Evolutionary conservation across 768 basidiomycete genomes (phyloP).

Genomic region (Calocera viscosa): DNA sequence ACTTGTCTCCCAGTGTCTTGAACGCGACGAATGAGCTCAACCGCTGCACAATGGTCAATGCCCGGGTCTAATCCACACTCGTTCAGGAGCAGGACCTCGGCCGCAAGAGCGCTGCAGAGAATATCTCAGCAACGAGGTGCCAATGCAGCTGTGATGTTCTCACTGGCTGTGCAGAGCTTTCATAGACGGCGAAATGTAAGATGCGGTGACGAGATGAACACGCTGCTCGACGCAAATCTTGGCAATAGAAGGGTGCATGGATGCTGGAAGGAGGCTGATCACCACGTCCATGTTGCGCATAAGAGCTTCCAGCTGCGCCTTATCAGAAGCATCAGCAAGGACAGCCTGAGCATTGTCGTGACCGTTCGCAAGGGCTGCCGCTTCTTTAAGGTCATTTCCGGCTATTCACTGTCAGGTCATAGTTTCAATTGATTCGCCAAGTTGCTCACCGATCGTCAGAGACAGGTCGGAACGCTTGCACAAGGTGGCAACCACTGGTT

Average conservation of each 20-base stretch:
- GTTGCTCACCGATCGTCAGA: conserved; percentile 59
- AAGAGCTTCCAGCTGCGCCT: conserved; percentile 35
- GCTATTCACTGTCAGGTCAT: conserved; percentile 35
- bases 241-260: conserved; percentile 60
- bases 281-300: conserved; percentile 63
- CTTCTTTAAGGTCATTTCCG: conserved; percentile 56
- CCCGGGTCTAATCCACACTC: conserved; percentile 88
- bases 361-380: conserved; percentile 31
- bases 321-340: conserved; percentile 48
- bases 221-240: conserved; percentile 52
- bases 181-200: conserved; percentile 78
- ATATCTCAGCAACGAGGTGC: not conserved
- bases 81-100: conserved; percentile 64
- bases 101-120: conserved; percentile 40
- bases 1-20: conserved; percentile 42
- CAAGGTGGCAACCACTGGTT: conserved; percentile 70
- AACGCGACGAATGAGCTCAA: conserved; percentile 49
- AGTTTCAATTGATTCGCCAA: conserved; percentile 4
- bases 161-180: conserved; percentile 47
- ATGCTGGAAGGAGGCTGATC: conserved; percentile 71
- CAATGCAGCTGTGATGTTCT: conserved; percentile 18
- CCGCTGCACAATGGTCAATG: conserved; percentile 78
- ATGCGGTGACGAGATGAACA: conserved; percentile 81
- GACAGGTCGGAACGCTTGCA: conserved; percentile 49
- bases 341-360: conserved; percentile 44